Evolutionary conservation across 2,329 filamentous ascomycete species (phyloP), one percentile per base, ranked within the genome.

Genomic region (Fusarium sp.): DNA sequence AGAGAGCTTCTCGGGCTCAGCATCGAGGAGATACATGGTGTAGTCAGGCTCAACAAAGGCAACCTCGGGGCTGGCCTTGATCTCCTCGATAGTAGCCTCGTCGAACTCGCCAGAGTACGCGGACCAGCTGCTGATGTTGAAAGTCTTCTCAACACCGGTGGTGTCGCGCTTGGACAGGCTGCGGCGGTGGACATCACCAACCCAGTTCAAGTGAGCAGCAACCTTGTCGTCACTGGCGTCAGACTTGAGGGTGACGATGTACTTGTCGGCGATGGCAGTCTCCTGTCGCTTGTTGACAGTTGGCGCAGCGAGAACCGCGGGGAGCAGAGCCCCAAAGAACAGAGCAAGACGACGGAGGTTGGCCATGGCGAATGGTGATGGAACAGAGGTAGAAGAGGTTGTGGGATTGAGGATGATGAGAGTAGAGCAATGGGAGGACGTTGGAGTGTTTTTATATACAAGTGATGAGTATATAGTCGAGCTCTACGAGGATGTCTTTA

Each of bases 191-290:
- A 87, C 72, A 41, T 80, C 76, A 36, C 76, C 77, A 57, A 86
- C 77, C 63, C 77, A 79, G 43, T 74, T 70, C 64, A 84, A 72
- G 69, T 86, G 81, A 43, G 77, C 73, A 21, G 77, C 72, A 63
- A 86, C 77, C 35, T 74, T 76, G 14, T 75, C 74, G 19, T 77
- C 73, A 33, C 72, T 73, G 59, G 77, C 78, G 52, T 78, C 79
- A 47, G 75, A 75, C 72, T 87, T 84, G 74, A 87, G 86, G 47
- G 87, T 84, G 37, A 88, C 79, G 64, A 88, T 87, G 73, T 85
- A 88, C 54, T 69, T 72, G 57, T 64, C 56, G n/a, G 65, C 61
- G 2, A 46, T 36, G 33, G 49, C 53, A 41, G 42, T 42, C 11
- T 45, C 45, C 35, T 60, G 33, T 19, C 52, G 46, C 41, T 63